Evolutionary conservation across 177 flowering plant species (phyloP).

Genomic region (Vitis hybrid): DNA sequence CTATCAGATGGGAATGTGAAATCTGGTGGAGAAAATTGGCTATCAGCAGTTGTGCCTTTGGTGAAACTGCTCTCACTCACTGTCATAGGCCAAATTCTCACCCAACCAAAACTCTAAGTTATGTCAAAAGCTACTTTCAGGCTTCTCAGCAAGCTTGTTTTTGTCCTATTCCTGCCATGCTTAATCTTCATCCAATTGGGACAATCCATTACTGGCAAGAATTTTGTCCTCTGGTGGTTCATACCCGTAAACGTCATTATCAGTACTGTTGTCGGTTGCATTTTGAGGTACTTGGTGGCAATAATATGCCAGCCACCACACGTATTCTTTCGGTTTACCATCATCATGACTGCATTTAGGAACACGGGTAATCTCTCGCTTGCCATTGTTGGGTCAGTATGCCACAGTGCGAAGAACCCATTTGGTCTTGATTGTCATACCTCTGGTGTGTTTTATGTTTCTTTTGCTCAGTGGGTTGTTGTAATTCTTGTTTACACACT

Average conservation of each 20-base stretch:
- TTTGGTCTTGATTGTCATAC: conserved; percentile 70
- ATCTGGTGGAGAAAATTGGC: conserved; percentile 30
- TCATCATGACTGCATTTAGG: conserved; percentile 89
- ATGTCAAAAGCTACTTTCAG: conserved; percentile 75
- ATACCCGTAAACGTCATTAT: too few relatives aligned
- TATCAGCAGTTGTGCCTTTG: conserved; percentile 66
- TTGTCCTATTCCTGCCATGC: too few relatives aligned
- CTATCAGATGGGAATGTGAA: conserved; percentile 6
- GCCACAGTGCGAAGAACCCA: conserved; percentile 59
- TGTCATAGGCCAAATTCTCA: conserved; percentile 68
- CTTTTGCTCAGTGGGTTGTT: conserved; percentile 90
- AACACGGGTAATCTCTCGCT: conserved; percentile 86
- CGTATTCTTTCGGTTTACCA: conserved; percentile 7
- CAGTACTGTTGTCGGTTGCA: too few relatives aligned
- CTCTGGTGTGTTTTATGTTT: conserved; percentile 76
- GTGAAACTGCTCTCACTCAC: conserved; percentile 79
- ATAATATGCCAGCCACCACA: too few relatives aligned
- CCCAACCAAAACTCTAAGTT: conserved; percentile 55
- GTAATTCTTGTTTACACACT: conserved; percentile 83
- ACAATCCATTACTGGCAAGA: too few relatives aligned
- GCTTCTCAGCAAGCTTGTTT: conserved; percentile 35
- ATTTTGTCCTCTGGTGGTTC: too few relatives aligned
- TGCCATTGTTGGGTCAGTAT: conserved; percentile 78
- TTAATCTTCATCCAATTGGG: too few relatives aligned
- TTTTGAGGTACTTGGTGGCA: too few relatives aligned